Percentiles rank a stretch among this genome's conserved stretches.
phyloP scores from a whole-genome alignment of 345 rosid species.

The Linum lewisii region DNA sequence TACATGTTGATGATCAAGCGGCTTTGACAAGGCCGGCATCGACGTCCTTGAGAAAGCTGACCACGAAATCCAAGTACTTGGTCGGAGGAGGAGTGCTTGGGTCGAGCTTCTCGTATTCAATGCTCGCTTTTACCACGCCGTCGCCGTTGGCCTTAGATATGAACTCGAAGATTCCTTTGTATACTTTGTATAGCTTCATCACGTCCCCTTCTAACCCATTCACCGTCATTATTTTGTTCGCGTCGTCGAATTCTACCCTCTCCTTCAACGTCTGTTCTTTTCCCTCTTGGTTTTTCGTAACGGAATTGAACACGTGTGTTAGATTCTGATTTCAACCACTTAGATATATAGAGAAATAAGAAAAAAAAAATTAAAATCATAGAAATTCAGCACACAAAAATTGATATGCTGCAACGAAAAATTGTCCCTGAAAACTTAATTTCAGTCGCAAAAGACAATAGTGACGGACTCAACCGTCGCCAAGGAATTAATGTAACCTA shows the following conservation, averaged over 20 bases:
- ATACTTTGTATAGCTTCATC: conserved; percentile 14
- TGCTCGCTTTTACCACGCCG: background rate
- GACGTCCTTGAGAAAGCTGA: background rate
- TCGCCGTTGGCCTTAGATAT: background rate
- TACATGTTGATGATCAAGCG: background rate
- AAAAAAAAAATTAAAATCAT: too few species aligned
- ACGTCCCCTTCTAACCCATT: conserved; percentile 20
- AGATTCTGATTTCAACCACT: too few species aligned
- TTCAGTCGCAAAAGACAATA: too few species aligned
- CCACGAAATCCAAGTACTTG: background rate
- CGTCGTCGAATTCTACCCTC: conserved; percentile 23
- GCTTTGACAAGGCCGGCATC: background rate
- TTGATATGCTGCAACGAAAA: too few species aligned
- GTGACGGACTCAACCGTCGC: too few species aligned
- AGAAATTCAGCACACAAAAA: too few species aligned
- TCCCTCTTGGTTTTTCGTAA: conserved; percentile 11
- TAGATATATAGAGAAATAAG: too few species aligned
- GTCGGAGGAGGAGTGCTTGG: background rate
- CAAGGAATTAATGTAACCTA: too few species aligned
- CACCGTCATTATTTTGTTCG: conserved; percentile 6
- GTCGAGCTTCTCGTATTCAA: background rate
- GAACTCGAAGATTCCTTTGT: background rate
- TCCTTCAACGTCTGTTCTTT: conserved; percentile 19
- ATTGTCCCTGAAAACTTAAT: too few species aligned
- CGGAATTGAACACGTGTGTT: too few species aligned